These are phyloP conservation scores for Cotoneaster glaucophyllus DNA, from an alignment of 306 rosid genomes.

Conservation along the genomic window DNA sequence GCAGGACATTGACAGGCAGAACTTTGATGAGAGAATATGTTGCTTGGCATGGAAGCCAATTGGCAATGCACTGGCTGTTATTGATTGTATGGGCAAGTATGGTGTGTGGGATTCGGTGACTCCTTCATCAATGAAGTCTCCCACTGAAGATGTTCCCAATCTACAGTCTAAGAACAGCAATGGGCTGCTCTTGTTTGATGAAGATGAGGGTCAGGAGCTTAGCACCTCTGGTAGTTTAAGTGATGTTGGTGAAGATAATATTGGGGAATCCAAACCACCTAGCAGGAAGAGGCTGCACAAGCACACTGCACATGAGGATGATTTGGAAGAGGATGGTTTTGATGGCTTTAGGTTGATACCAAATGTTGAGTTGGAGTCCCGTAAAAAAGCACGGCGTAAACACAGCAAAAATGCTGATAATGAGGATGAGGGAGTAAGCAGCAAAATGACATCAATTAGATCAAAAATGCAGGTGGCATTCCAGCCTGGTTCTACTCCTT, in stretches of 20 bases:
- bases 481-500: conserved; percentile 89
- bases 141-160: conserved; percentile 75
- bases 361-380: conserved; percentile 52
- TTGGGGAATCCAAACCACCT: conserved; percentile 51
- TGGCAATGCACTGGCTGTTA: conserved; percentile 72
- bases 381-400: conserved; percentile 41
- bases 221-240: conserved; percentile 61
- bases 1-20: conserved; percentile 89
- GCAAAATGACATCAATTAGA: conserved; percentile 30
- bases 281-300: conserved; percentile 70
- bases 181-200: conserved; percentile 77
- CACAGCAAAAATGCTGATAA: conserved; percentile 39
- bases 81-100: conserved; percentile 81
- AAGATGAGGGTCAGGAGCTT: conserved; percentile 62
- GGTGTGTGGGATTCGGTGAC: conserved; percentile 89
- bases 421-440: conserved; percentile 32
- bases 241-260: conserved; percentile 69
- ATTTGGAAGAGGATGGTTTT: conserved; percentile 37
- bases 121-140: conserved; percentile 92
- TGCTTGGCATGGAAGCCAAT: conserved; percentile 86
- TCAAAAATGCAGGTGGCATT: conserved; percentile 73
- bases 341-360: conserved; percentile 39
- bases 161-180: conserved; percentile 44
- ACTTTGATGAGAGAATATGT: conserved; percentile 76
- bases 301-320: conserved; percentile 36